Evolutionary conservation across 805 yeast species (phyloP).

Genomic region (Teunomyces aglyptinius): DNA sequence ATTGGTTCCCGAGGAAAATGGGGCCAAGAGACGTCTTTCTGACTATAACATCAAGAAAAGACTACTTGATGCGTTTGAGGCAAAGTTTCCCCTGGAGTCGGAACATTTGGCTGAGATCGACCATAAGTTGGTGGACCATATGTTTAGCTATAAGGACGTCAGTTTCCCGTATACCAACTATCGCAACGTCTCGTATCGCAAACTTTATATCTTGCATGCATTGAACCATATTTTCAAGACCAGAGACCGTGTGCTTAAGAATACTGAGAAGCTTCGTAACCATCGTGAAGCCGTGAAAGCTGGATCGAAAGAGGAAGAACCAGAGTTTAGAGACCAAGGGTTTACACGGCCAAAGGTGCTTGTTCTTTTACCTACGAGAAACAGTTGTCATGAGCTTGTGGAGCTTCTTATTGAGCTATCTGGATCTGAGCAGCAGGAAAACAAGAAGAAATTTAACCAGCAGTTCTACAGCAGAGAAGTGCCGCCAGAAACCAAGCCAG

Average conservation of each 20-base stretch:
- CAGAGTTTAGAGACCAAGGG: constrained; percentile 87
- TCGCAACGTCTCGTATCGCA: constrained; percentile 55
- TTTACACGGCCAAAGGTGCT: constrained; percentile 90
- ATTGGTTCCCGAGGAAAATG: constrained; percentile 5
- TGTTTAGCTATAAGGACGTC: constrained; percentile 73
- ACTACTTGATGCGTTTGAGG: constrained; percentile 20
- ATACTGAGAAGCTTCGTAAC: constrained; percentile 56
- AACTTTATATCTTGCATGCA: constrained; percentile 65
- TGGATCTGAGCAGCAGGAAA: constrained; percentile 75
- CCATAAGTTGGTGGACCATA: constrained; percentile 53
- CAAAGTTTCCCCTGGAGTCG: constrained; percentile 13
- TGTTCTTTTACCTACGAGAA: constrained; percentile 79
- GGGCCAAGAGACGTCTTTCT: constrained; percentile 5
- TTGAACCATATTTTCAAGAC: constrained; percentile 85
- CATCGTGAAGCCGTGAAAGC: constrained; percentile 39
- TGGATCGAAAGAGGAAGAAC: constrained; percentile 29
- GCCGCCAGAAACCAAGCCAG: constrained; percentile 63
- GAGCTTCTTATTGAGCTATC: constrained; percentile 58
- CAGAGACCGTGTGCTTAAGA: constrained; percentile 77
- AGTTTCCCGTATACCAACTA: constrained; percentile 54
- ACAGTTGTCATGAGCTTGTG: constrained; percentile 69
- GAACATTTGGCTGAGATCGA: constrained; percentile 39
- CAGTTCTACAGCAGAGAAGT: constrained; percentile 62
- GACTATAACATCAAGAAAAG: constrained; percentile 26
- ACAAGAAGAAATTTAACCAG: constrained; percentile 66